Evolutionary conservation across 495 filamentous ascomycete species (phyloP), one percentile per base, ranked within the genome.

Genomic region (Talaromyces wortmannii): DNA sequence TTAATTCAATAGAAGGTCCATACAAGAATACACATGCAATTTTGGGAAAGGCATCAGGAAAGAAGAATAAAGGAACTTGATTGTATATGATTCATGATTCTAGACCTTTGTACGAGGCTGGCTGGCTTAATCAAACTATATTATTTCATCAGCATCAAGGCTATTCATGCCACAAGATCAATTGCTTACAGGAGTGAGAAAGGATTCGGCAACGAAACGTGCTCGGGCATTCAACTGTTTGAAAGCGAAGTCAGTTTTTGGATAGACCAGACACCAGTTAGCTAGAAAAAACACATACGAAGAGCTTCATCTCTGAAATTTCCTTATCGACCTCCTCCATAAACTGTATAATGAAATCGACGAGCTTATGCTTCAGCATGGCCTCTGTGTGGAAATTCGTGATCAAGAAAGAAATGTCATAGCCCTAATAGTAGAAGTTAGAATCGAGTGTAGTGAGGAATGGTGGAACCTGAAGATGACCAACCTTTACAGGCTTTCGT

Each of bases 321-420:
- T 99, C 95, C 77, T 97, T 97, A 65, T 97, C 94, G 31, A 97
- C 94, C 64, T 99, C 95, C 73, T 97, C 92, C 92, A 97, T 97
- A 55, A 97, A 97, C 59, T 96, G 86, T 57, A 99, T 95, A 57
- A 97, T 94, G 63, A 98, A 98, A 65, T 98, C 94, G 8, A 98
- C 95, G 57, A 98, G 76, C 74, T 98, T 97, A 66, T 98, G 91
- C 76, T 96, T 97, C 64, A 97, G 70, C 90, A 99, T 94, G 62
- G 91, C 87, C 67, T 97, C 95, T 15, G 92, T 97, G 62, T 99
- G 94, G 78, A 90, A 91, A 70, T 99, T 97, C 12, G 95, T 97
- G 61, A 99, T 92, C 62, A 99, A 72, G 78, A 99, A 97, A 3
- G 91, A 96, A 65, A 99, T 99, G 59, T 99, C 94, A 64, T 97